These are phyloP conservation scores for Glonium stellatum DNA, from an alignment of 495 filamentous ascomycete species.

Conservation along the genomic window DNA sequence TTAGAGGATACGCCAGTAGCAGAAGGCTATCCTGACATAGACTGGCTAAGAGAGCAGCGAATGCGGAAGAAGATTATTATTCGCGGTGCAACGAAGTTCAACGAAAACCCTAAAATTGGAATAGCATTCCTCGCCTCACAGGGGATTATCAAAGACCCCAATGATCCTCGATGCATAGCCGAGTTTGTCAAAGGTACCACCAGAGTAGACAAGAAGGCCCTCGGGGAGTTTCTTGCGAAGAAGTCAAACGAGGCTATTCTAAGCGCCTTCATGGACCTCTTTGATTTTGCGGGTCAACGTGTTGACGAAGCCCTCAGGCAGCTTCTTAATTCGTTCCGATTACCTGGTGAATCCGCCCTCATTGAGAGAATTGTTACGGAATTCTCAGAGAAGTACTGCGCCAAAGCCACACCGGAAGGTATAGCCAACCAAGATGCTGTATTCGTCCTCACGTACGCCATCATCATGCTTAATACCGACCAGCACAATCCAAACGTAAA, in stretches of 20 bases:
- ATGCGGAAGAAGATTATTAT: constrained; percentile 80
- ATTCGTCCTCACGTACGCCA: constrained; percentile 86
- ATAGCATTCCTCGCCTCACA: constrained; percentile 78
- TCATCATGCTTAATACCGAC: constrained; percentile 95
- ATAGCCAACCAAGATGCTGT: constrained; percentile 84
- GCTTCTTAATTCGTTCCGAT: constrained; percentile 82
- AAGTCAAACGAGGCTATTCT: constrained; percentile 74
- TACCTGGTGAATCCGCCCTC: constrained; percentile 85
- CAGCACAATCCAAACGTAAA: constrained; percentile 93
- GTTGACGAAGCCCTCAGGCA: constrained; percentile 86
- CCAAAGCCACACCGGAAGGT: constrained; percentile 61
- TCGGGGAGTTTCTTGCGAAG: constrained; percentile 92
- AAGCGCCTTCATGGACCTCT: constrained; percentile 72
- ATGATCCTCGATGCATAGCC: constrained; percentile 67
- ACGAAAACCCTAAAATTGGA: constrained; percentile 85
- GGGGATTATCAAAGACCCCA: constrained; percentile 70
- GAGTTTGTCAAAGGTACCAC: constrained; percentile 78
- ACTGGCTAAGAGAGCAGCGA: constrained; percentile 59
- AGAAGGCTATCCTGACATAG: constrained; percentile 62
- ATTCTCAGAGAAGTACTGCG: constrained; percentile 81
- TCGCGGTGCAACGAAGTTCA: constrained; percentile 84
- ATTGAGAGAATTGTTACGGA: constrained; percentile 88
- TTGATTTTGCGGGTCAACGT: constrained; percentile 79
- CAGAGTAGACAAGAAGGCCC: constrained; percentile 77
- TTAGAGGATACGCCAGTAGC: constrained; percentile 60